These are phyloP conservation scores for Exophiala alcalophila DNA, from an alignment of 2,329 filamentous ascomycete genomes.

Conservation along the genomic window DNA sequence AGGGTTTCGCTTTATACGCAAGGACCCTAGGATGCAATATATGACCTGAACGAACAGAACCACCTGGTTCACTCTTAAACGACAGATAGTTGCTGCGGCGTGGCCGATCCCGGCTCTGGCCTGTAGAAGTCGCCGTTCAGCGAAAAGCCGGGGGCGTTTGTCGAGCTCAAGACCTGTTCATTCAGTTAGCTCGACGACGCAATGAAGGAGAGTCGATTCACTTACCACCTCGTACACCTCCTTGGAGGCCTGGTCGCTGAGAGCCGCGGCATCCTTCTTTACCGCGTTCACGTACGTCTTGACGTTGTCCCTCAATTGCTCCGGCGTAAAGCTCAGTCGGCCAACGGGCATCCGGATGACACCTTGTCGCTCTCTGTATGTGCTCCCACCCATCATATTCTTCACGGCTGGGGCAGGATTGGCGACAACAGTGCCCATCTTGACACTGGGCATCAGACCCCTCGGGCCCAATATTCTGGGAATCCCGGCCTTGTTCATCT, in stretches of 20 bases:
- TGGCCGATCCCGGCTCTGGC: slow-evolving; percentile 14
- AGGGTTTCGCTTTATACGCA: too few relatives aligned
- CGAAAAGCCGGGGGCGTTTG: slow-evolving; percentile 80
- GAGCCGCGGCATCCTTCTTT: slow-evolving; percentile 68
- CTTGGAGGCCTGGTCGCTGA: slow-evolving; percentile 62
- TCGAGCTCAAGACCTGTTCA: slow-evolving; percentile 73
- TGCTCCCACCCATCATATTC: slow-evolving; percentile 77
- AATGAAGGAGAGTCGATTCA: too few relatives aligned
- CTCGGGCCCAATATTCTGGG: slow-evolving; percentile 81
- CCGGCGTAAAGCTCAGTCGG: slow-evolving; percentile 82
- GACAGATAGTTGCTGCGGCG: slow-evolving; percentile 17
- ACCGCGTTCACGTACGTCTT: slow-evolving; percentile 70
- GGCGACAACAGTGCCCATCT: slow-evolving; percentile 83
- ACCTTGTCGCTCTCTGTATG: slow-evolving; percentile 82
- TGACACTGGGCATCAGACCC: slow-evolving; percentile 87
- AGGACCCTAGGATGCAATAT: too few relatives aligned
- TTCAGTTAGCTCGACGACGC: slow-evolving; percentile 25
- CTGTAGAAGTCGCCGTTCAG: slow-evolving; percentile 70
- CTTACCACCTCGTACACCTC: slow-evolving; percentile 68
- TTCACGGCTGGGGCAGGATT: slow-evolving; percentile 72
- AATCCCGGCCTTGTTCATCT: slow-evolving; percentile 75
- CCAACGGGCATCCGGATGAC: slow-evolving; percentile 88
- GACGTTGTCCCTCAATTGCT: slow-evolving; percentile 81
- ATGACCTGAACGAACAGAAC: too few relatives aligned
- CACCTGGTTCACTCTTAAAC: slow-evolving; percentile 11